A percentile compares a stretch with the other conserved stretches of the same genome.
Conservation (phyloP, 2,329 filamentous ascomycete genomes). For the Fusarium oxysporum region DNA sequence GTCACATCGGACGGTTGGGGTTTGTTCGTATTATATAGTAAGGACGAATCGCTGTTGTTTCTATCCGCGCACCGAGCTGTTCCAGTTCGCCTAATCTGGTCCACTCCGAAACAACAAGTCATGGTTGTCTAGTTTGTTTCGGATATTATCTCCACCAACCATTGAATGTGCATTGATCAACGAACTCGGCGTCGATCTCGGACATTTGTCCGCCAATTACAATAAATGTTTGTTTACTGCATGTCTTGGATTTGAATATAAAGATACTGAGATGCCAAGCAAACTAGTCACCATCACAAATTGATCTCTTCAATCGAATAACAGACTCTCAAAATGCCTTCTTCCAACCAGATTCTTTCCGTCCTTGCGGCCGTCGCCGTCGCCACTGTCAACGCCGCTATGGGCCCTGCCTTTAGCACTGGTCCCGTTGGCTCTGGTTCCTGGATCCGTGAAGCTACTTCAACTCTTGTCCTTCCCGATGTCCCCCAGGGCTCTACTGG, state of each 20-base stretch:
- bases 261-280: not conserved
- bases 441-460: conserved; percentile 57
- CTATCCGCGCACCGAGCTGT: not conserved
- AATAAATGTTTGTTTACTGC: not conserved
- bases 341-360: conserved; percentile 24
- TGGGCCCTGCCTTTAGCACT: conserved; percentile 56
- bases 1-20: not conserved
- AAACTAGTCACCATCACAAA: rapidly evolving
- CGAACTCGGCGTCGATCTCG: conserved; percentile 11
- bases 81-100: not conserved
- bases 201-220: conserved; percentile 13
- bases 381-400: conserved; percentile 41
- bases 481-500: conserved; percentile 52
- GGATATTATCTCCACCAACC: conserved; percentile 18
- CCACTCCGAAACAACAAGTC: conserved; percentile 11
- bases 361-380: conserved; percentile 32
- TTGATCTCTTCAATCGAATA: not conserved
- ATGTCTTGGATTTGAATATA: not conserved
- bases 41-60: not conserved
- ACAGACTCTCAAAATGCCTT: conserved; percentile 28
- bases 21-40: not conserved
- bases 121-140: conserved; percentile 1
- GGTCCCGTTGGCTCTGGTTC: conserved; percentile 54
- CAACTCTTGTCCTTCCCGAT: conserved; percentile 57
- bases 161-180: conserved; percentile 3